phyloP scores from a whole-genome alignment of 352 stramenopile species.

The Phytopythium oedochilum region DNA sequence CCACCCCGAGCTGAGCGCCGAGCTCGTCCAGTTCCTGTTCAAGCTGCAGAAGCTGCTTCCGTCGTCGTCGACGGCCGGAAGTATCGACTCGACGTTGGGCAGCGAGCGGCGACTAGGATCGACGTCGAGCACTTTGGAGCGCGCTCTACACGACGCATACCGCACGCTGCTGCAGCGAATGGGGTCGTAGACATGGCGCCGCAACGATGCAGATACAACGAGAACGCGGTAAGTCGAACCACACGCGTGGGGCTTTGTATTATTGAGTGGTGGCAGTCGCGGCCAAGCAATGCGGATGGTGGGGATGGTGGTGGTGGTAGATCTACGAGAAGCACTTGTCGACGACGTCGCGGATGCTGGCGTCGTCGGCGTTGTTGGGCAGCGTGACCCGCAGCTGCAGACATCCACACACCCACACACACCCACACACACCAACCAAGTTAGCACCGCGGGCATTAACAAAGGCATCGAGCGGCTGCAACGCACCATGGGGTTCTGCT shows the following conservation, averaged over 20 bases:
- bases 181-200: background rate
- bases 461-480: background rate
- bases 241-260: too few species aligned
- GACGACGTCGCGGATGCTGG: constrained; percentile 36
- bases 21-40: constrained; percentile 62
- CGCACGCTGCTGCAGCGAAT: constrained; percentile 4
- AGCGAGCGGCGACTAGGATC: constrained; percentile 5
- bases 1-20: constrained; percentile 46
- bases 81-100: constrained; percentile 10
- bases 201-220: too few species aligned
- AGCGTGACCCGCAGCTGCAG: constrained; percentile 50
- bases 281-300: background rate
- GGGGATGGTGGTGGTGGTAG: background rate
- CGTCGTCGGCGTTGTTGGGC: constrained; percentile 37
- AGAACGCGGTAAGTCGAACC: too few species aligned
- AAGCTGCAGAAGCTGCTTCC: constrained; percentile 56
- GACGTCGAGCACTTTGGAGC: background rate
- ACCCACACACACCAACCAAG: too few species aligned
- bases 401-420: constrained; percentile 10
- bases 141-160: constrained; percentile 5
- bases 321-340: constrained; percentile 32
- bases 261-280: too few species aligned
- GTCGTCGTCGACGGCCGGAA: constrained; percentile 13
- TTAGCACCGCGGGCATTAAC: constrained; percentile 4
- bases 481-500: constrained; percentile 65